Evolutionary conservation across 1,284 basidiomycete genomes (phyloP).

Genomic region (Cerioporus squamosus): DNA sequence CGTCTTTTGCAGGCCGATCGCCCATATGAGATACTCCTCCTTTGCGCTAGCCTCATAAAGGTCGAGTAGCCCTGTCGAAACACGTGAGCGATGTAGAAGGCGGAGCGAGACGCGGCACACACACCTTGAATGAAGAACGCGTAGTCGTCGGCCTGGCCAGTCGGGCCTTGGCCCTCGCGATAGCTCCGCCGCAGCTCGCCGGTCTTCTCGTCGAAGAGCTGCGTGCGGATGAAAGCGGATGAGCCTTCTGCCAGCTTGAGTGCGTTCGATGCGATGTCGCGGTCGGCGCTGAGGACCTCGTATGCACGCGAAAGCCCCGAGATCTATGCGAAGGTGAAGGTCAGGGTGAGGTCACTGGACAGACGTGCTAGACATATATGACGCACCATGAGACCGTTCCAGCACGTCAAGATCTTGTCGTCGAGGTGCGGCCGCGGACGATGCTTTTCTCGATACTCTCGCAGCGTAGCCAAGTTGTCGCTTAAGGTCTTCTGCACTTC

Average conservation of each 20-base stretch:
- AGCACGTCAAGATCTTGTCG: conserved; percentile 49
- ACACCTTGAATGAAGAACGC: conserved; percentile 36
- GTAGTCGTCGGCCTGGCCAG: conserved; percentile 34
- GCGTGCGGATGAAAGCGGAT: conserved; percentile 23
- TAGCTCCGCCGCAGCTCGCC: conserved; percentile 31
- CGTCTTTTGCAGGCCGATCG: conserved; percentile 41
- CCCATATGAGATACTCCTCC: conserved; percentile 39
- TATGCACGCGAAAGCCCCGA: conserved; percentile 30
- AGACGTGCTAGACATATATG: background rate
- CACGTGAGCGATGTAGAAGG: background rate
- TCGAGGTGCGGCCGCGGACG: conserved; percentile 47
- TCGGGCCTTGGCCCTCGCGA: conserved; percentile 31
- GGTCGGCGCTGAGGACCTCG: conserved; percentile 21
- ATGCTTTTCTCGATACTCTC: conserved; percentile 38
- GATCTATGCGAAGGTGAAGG: conserved; percentile 22
- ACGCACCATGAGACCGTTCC: conserved; percentile 50
- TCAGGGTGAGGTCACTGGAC: no score
- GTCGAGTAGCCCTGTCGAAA: conserved; percentile 33
- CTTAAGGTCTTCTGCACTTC: conserved; percentile 31
- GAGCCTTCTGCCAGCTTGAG: conserved; percentile 28
- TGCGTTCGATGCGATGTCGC: conserved; percentile 8
- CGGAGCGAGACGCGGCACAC: background rate
- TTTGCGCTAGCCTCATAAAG: conserved; percentile 44
- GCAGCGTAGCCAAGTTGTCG: conserved; percentile 30
- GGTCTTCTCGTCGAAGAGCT: conserved; percentile 25